Base-by-base conservation (phyloP, 176 grass and related monocot genomes). In the Zizania latifolia region DNA sequence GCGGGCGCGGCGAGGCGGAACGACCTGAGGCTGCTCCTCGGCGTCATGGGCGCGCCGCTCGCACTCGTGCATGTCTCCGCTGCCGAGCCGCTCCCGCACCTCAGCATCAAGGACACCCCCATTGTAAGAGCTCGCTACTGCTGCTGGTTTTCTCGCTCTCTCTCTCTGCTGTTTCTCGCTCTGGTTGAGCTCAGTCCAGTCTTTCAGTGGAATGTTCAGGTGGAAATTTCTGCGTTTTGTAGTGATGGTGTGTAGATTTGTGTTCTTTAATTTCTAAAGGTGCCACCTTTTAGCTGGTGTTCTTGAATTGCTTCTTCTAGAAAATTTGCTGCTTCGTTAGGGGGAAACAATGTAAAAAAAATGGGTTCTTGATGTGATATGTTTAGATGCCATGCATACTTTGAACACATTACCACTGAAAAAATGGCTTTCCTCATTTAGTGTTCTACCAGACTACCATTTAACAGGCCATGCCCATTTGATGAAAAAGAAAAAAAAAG, bases 91-190 rank as follows among this genome's bases (percentile, higher is more conserved):
- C 65, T 94, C 31, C 92, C 92, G 62, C 88, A 94, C 81, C 92
- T 94, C 88, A 91, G 88, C 78, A 80, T 94, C 35, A 94, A 94
- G 76, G 92, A 94, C 78, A 91, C 92, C 51, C 92, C 92, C 75
- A 94, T 94, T 72, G 92, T 91, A 60, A 94, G 92, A 48, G 10
- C 59, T 44, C 51, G 63, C 33, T 12, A 17, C 1, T 57, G 8
- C 22, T 14, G 10, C 27, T 29, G n/a, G n/a, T 22, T 66, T 23
- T 15, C 37, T 3, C 21, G 35, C 31, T 22, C 39, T n/a, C 12
- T 14, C 13, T 10, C 40, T 43, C 13, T 0, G 12, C 2, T 43
- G 40, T 4, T 36, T 82, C 78, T 26, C 31, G 35, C 78, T 84
- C 54, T 12, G 73, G 66, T 78, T 78, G 38, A 17, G 17, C 17